phyloP scores from a whole-genome alignment of 1,139 yeast genomes.

The Yamadazyma diospyri region DNA sequence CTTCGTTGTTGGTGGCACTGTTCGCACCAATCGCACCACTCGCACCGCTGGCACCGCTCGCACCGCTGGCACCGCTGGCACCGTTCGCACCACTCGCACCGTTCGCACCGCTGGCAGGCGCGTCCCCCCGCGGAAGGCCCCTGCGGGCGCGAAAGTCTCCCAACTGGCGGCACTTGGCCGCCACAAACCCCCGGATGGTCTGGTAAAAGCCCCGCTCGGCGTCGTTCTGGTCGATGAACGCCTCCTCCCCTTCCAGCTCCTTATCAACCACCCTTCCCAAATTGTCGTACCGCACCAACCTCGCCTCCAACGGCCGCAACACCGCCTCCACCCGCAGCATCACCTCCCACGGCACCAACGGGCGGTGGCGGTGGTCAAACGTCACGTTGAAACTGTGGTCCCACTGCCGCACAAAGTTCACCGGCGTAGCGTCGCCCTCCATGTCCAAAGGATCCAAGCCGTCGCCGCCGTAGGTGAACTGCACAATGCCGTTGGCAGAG shows the following conservation, averaged over 20 bases:
- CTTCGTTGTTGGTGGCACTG: conserved; percentile 40
- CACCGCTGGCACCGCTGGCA: conserved; percentile 46
- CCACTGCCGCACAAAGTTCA: conserved; percentile 92
- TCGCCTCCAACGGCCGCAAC: conserved; percentile 58
- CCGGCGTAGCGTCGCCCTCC: conserved; percentile 99
- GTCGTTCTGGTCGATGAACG: conserved; percentile 74
- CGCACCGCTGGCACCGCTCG: conserved; percentile 21
- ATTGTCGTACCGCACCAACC: conserved; percentile 67
- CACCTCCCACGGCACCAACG: conserved; percentile 72
- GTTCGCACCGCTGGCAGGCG: conserved; percentile 44
- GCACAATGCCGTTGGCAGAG: conserved; percentile 94
- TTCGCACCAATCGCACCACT: background rate
- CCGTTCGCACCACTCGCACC: conserved; percentile 3
- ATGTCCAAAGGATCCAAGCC: conserved; percentile 97
- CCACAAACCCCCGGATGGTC: conserved; percentile 64
- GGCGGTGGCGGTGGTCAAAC: conserved; percentile 49
- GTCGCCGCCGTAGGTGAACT: conserved; percentile 97
- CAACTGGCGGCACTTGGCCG: conserved; percentile 52
- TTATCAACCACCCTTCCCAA: conserved; percentile 53
- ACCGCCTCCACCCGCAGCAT: conserved; percentile 51
- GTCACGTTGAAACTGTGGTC: conserved; percentile 82
- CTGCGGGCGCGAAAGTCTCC: conserved; percentile 56
- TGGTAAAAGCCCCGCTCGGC: conserved; percentile 82
- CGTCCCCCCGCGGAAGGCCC: conserved; percentile 36
- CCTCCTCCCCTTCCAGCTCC: conserved; percentile 39